These are phyloP conservation scores for Talaromyces sp. DNA, from an alignment of 2,329 filamentous ascomycete species.

Conservation along the genomic window DNA sequence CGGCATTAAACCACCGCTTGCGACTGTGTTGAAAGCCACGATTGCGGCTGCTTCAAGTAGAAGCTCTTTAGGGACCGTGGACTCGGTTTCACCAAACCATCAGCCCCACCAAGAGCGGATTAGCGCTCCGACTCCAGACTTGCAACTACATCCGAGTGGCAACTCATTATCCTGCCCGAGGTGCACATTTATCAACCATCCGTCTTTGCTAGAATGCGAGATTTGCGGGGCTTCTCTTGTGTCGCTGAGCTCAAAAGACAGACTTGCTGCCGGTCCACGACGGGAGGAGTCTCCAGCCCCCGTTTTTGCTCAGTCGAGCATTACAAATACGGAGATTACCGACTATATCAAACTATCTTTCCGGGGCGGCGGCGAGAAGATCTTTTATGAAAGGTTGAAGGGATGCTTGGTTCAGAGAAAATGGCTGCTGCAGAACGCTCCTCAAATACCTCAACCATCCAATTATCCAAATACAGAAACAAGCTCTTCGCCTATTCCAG, in stretches of 20 bases:
- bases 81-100: constrained; percentile 21
- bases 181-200: constrained; percentile 92
- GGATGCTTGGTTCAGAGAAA: constrained; percentile 86
- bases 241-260: constrained; percentile 48
- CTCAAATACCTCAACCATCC: constrained; percentile 69
- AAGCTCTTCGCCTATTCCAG: constrained; percentile 27
- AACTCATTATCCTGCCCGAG: constrained; percentile 61
- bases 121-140: not conserved
- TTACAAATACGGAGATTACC: constrained; percentile 56
- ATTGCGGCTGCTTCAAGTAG: constrained; percentile 65
- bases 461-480: constrained; percentile 27
- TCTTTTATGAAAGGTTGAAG: constrained; percentile 85
- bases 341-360: constrained; percentile 91
- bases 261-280: constrained; percentile 24
- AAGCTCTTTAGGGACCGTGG: not conserved
- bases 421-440: constrained; percentile 88
- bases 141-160: constrained; percentile 7
- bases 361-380: constrained; percentile 79
- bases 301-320: constrained; percentile 48
- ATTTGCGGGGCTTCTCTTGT: constrained; percentile 79
- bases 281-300: constrained; percentile 78
- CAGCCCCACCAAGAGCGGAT: constrained; percentile 12
- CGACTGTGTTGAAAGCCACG: constrained; percentile 79
- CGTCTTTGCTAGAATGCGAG: constrained; percentile 79
- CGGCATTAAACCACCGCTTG: constrained; percentile 83